A percentile compares a stretch with the other conserved stretches of the same genome.
These are phyloP conservation scores for Lodderomyces parapsilosis DNA, from an alignment of 1,139 yeast genomes.

Conservation along the genomic window DNA sequence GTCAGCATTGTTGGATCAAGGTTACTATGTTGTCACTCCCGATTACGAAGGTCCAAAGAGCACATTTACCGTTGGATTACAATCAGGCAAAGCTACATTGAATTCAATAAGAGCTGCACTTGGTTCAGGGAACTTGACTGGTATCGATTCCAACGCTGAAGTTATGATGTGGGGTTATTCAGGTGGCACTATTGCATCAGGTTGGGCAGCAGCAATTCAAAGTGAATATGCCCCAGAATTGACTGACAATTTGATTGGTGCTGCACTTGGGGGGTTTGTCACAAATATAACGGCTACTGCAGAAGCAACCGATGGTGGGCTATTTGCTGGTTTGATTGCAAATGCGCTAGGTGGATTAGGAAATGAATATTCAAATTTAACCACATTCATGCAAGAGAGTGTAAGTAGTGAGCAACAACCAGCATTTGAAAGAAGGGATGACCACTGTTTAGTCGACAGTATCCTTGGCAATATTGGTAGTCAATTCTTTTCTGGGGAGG, in stretches of 20 bases:
- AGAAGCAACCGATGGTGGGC: constrained; percentile 22
- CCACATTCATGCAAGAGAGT: neutral
- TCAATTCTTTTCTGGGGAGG: constrained; percentile 18
- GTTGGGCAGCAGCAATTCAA: constrained; percentile 30
- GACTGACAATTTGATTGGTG: constrained; percentile 23
- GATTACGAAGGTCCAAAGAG: constrained; percentile 23
- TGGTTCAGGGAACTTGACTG: constrained; percentile 18
- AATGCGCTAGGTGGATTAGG: constrained; percentile 25
- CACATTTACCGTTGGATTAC: constrained; percentile 24
- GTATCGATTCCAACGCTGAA: constrained; percentile 20
- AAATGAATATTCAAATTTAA: constrained; percentile 19
- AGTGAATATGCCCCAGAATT: constrained; percentile 36
- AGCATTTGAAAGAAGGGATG: neutral
- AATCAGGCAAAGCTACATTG: constrained; percentile 23
- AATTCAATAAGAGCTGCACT: constrained; percentile 23
- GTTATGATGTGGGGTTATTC: constrained; percentile 28
- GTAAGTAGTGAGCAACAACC: neutral
- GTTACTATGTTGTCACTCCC: constrained; percentile 26
- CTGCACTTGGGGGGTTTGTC: constrained; percentile 33
- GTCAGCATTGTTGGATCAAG: constrained; percentile 19
- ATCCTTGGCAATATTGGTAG: constrained; percentile 14
- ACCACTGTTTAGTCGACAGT: constrained; percentile 16
- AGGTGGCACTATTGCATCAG: constrained; percentile 28
- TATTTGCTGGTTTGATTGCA: constrained; percentile 27
- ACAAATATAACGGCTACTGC: constrained; percentile 25